Conservation (phyloP, 495 filamentous ascomycete species). For the Tuber aestivum region DNA sequence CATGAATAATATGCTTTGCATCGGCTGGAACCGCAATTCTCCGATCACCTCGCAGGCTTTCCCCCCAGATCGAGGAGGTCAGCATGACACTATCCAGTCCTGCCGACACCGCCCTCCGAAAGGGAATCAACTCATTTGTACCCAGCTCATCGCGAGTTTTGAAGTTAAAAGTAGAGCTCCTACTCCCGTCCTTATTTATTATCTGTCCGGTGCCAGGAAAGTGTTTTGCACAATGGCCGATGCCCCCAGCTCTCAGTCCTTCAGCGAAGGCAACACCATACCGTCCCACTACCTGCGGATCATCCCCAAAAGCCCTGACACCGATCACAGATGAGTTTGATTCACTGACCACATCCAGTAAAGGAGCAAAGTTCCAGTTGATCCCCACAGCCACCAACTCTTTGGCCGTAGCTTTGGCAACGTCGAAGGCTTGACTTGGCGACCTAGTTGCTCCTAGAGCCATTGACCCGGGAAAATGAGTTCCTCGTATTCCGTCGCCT, state of each 20-base stretch:
- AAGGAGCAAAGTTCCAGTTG: conserved; percentile 44
- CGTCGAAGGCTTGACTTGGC: conserved; percentile 42
- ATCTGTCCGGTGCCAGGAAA: conserved; percentile 40
- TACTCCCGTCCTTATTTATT: conserved; percentile 30
- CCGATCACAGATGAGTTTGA: conserved; percentile 28
- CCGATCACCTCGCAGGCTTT: conserved; percentile 21
- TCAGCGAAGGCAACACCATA: conserved; percentile 43
- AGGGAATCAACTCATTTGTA: conserved; percentile 40
- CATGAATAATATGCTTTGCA: conserved; percentile 41
- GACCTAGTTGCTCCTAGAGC: conserved; percentile 43
- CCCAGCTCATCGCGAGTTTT: conserved; percentile 40
- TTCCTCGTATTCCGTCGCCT: conserved; percentile 42
- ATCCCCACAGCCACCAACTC: conserved; percentile 43
- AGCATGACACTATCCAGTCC: conserved; percentile 43
- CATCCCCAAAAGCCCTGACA: conserved; percentile 43
- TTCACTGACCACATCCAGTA: conserved; percentile 42
- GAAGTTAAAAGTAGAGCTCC: conserved; percentile 31
- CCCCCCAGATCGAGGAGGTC: conserved; percentile 41
- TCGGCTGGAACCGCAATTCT: conserved; percentile 17
- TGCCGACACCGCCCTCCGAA: conserved; percentile 41
- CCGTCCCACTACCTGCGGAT: conserved; percentile 40
- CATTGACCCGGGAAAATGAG: conserved; percentile 44
- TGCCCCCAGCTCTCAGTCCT: conserved; percentile 40
- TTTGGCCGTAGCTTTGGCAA: conserved; percentile 43
- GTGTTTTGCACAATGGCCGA: conserved; percentile 43